Conservation (phyloP, 1,284 basidiomycete species). For the Malassezia furfur region DNA sequence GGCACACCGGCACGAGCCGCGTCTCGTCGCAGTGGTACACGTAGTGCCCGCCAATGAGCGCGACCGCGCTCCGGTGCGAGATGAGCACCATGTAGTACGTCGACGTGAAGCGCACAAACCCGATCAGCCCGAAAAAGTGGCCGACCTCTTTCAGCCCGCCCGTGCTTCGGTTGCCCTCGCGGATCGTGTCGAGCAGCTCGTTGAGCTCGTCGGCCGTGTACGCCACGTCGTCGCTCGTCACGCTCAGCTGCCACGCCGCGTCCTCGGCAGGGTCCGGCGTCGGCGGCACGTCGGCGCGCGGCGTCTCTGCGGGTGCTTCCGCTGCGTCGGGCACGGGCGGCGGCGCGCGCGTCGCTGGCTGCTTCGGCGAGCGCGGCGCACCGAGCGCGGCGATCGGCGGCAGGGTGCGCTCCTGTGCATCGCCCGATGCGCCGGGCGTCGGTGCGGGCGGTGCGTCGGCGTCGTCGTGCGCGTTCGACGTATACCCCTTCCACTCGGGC, state of each 20-base stretch:
- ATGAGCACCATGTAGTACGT: conserved; percentile 56
- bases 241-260: conserved; percentile 32
- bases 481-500: conserved; percentile 5
- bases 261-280: neutral
- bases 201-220: conserved; percentile 83
- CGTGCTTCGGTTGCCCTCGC: conserved; percentile 78
- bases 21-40: conserved; percentile 93
- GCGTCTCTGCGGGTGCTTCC: neutral
- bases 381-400: conserved; percentile 9
- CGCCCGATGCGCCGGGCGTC: neutral
- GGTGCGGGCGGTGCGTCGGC: neutral
- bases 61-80: conserved; percentile 80
- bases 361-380: conserved; percentile 1
- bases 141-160: conserved; percentile 73
- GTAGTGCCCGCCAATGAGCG: conserved; percentile 89
- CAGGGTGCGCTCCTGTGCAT: conserved; percentile 7
- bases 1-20: conserved; percentile 60
- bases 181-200: conserved; percentile 81
- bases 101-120: conserved; percentile 48
- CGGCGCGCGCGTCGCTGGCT: neutral
- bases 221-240: conserved; percentile 48
- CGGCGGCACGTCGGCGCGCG: neutral
- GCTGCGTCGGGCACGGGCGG: neutral
- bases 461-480: neutral
- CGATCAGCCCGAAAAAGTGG: conserved; percentile 56